phyloP scores from a whole-genome alignment of 192 early-diverging fungal genomes.

The Physocladia obscura region DNA sequence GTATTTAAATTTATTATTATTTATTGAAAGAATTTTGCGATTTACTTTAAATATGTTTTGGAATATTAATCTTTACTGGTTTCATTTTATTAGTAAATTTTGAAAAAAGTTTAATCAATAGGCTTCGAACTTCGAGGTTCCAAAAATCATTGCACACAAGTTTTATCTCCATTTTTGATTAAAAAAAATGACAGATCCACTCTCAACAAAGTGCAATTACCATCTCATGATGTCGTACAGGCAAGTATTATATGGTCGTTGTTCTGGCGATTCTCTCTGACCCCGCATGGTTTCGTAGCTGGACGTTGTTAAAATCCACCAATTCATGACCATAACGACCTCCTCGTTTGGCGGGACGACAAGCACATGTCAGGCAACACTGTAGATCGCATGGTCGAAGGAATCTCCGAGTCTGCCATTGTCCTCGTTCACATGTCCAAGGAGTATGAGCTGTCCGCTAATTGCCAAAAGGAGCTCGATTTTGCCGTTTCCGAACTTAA shows the following conservation, averaged over 20 bases:
- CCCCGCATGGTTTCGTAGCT: background rate
- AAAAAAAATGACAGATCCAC: too few relatives aligned
- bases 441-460: background rate
- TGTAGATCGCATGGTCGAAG: background rate
- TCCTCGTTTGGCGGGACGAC: background rate
- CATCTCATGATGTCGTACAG: background rate
- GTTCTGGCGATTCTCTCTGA: background rate
- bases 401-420: background rate
- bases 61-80: too few relatives aligned
- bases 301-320: background rate
- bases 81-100: too few relatives aligned
- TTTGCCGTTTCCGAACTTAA: conserved; percentile 19
- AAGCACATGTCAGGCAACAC: background rate
- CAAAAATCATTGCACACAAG: too few relatives aligned
- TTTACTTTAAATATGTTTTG: too few relatives aligned
- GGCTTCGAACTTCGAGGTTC: too few relatives aligned
- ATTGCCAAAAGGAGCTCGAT: conserved; percentile 19
- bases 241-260: background rate
- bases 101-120: too few relatives aligned
- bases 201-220: background rate
- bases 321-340: background rate
- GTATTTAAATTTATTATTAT: too few relatives aligned
- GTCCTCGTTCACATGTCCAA: background rate
- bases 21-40: too few relatives aligned
- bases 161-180: too few relatives aligned